Evolutionary conservation across 805 yeast species (phyloP).

Genomic region (Suhomyces emberorum): DNA sequence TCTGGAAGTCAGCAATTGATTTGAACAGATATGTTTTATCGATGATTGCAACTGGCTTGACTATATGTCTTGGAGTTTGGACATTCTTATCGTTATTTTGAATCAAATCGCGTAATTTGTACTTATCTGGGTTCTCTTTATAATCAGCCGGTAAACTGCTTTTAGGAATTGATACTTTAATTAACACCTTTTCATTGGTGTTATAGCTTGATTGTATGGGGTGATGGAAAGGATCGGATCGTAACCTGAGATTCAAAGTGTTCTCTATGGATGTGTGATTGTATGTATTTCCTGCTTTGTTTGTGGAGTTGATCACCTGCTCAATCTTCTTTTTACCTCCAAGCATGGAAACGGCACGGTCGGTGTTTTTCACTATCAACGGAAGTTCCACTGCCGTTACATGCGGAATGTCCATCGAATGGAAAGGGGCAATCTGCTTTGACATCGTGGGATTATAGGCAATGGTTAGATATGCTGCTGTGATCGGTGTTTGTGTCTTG

Average conservation of each 20-base stretch:
- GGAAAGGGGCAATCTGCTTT: slow-evolving; percentile 43
- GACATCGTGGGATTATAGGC: neutral
- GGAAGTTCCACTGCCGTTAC: slow-evolving; percentile 79
- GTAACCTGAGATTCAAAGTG: slow-evolving; percentile 40
- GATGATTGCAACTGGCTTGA: slow-evolving; percentile 64
- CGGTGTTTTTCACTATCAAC: slow-evolving; percentile 57
- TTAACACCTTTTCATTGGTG: slow-evolving; percentile 53
- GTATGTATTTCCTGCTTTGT: slow-evolving; percentile 20
- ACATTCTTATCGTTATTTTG: slow-evolving; percentile 25
- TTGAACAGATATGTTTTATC: slow-evolving; percentile 73
- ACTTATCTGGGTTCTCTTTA: slow-evolving; percentile 26
- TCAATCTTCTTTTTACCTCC: slow-evolving; percentile 55
- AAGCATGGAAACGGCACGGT: slow-evolving; percentile 62
- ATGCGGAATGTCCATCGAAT: slow-evolving; percentile 69
- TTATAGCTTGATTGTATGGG: slow-evolving; percentile 57
- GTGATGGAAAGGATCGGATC: slow-evolving; percentile 50
- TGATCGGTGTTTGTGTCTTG: neutral
- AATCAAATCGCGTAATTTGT: slow-evolving; percentile 42
- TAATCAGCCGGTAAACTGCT: slow-evolving; percentile 40
- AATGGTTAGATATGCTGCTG: neutral
- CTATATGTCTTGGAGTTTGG: slow-evolving; percentile 30
- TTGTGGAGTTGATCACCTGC: slow-evolving; percentile 37
- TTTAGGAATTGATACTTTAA: slow-evolving; percentile 62
- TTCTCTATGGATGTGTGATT: slow-evolving; percentile 27
- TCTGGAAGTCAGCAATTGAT: slow-evolving; percentile 86